Conservation (phyloP, 228 moss, liverwort and hornwort genomes). For the Sphagnum fallax region DNA sequence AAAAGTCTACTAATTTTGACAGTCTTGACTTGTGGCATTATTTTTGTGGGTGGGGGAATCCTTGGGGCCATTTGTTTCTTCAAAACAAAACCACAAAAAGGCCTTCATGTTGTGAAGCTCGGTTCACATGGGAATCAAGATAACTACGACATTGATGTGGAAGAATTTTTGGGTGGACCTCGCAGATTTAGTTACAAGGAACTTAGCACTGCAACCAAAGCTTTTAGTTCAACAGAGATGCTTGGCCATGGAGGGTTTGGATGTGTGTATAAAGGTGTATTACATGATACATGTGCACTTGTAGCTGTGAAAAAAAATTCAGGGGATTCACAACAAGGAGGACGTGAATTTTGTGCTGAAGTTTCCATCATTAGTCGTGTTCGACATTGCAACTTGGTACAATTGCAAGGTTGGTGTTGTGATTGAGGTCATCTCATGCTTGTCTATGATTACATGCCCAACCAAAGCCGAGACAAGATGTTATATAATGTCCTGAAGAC, state of each 20-base stretch:
- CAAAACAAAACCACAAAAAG: background rate
- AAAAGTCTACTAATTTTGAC: too few species aligned
- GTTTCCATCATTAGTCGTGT: constrained; percentile 11
- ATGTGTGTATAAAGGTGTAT: constrained; percentile 12
- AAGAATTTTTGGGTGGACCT: background rate
- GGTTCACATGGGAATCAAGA: background rate
- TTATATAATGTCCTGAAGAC: background rate
- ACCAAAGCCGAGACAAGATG: constrained; percentile 12
- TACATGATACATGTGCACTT: constrained; percentile 1
- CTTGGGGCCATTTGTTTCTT: background rate
- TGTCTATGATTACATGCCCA: constrained; percentile 19
- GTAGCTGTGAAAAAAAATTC: constrained; percentile 22
- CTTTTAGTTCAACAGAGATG: constrained; percentile 6
- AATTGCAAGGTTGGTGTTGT: constrained; percentile 17
- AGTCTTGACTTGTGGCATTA: too few species aligned
- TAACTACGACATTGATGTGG: constrained; percentile 2
- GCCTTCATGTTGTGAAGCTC: background rate
- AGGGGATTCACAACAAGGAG: constrained; percentile 5
- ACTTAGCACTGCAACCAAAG: constrained; percentile 14
- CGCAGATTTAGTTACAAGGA: constrained; percentile 8
- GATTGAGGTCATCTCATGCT: constrained; percentile 9
- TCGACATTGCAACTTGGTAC: constrained; percentile 14
- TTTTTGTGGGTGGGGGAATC: too few species aligned
- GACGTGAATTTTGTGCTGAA: constrained; percentile 9
- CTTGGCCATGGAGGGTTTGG: constrained; percentile 19